These are phyloP conservation scores for Yamadazyma sp. DNA, from an alignment of 1,139 yeast species.

Conservation along the genomic window DNA sequence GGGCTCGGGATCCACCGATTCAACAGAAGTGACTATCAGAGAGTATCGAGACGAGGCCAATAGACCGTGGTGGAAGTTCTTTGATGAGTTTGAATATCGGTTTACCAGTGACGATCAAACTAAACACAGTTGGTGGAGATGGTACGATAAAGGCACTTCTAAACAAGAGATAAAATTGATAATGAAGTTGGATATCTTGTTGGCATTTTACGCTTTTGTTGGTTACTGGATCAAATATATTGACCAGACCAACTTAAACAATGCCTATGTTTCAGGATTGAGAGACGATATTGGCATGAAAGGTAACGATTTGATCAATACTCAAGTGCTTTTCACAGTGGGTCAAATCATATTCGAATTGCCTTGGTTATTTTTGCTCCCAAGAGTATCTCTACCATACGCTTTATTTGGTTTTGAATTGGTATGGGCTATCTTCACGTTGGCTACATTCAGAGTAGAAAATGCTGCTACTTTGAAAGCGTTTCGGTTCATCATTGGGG, in stretches of 20 bases:
- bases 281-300: constrained; percentile 50
- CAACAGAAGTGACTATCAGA: constrained; percentile 4
- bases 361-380: constrained; percentile 56
- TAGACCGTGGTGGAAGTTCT: constrained; percentile 30
- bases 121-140: constrained; percentile 23
- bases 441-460: constrained; percentile 47
- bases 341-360: constrained; percentile 62
- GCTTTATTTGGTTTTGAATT: constrained; percentile 55
- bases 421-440: constrained; percentile 57
- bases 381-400: constrained; percentile 52
- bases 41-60: constrained; percentile 33
- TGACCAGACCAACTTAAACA: constrained; percentile 47
- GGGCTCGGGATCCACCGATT: background rate
- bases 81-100: constrained; percentile 32
- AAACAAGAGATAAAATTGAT: constrained; percentile 37
- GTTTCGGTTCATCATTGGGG: constrained; percentile 56
- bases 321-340: constrained; percentile 54
- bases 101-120: constrained; percentile 13
- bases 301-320: constrained; percentile 53
- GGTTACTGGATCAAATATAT: constrained; percentile 40
- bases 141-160: constrained; percentile 19
- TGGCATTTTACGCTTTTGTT: constrained; percentile 42
- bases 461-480: constrained; percentile 50
- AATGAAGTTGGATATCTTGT: constrained; percentile 44
- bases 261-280: constrained; percentile 67